These are phyloP conservation scores for Capronia epimyces DNA, from an alignment of 2,329 filamentous ascomycete species.

Conservation along the genomic window DNA sequence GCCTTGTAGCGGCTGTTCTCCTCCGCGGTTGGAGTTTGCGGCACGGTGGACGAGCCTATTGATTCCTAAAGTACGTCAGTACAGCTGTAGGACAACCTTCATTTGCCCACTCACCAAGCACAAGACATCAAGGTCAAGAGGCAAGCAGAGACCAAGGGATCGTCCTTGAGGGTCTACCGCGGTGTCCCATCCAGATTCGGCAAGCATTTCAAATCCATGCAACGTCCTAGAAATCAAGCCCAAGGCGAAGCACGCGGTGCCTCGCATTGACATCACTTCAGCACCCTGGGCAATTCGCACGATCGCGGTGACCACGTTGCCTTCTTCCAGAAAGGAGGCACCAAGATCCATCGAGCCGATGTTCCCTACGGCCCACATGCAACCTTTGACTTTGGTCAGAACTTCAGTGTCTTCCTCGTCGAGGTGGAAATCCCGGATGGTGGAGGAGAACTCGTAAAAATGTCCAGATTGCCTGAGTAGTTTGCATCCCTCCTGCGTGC, in stretches of 20 bases:
- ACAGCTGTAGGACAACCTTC: background rate
- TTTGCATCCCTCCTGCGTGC: conserved; percentile 86
- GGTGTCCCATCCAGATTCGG: conserved; percentile 87
- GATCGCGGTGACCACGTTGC: conserved; percentile 80
- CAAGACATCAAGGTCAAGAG: conserved; percentile 68
- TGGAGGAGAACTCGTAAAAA: conserved; percentile 86
- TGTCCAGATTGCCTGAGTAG: conserved; percentile 88
- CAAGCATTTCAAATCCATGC: conserved; percentile 85
- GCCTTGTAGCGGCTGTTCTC: conserved; percentile 50
- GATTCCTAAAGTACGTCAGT: conserved; percentile 18
- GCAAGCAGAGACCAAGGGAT: conserved; percentile 82
- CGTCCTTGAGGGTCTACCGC: conserved; percentile 77
- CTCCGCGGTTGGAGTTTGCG: conserved; percentile 41
- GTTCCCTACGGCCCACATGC: conserved; percentile 95
- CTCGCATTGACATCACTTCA: conserved; percentile 84
- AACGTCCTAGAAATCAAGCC: conserved; percentile 87
- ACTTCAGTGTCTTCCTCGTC: conserved; percentile 78
- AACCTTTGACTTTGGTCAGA: conserved; percentile 91
- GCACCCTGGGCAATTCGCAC: conserved; percentile 82
- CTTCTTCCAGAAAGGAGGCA: conserved; percentile 85
- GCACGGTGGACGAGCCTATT: conserved; percentile 28
- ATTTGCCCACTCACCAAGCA: conserved; percentile 51
- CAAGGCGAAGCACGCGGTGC: conserved; percentile 93
- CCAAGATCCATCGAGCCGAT: conserved; percentile 97
- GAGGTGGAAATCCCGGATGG: conserved; percentile 80